A percentile compares a stretch with the other conserved stretches of the same genome.
Evolutionary conservation across 176 grass and related monocot genomes (phyloP).

Genomic region (Cenchrus americanus): DNA sequence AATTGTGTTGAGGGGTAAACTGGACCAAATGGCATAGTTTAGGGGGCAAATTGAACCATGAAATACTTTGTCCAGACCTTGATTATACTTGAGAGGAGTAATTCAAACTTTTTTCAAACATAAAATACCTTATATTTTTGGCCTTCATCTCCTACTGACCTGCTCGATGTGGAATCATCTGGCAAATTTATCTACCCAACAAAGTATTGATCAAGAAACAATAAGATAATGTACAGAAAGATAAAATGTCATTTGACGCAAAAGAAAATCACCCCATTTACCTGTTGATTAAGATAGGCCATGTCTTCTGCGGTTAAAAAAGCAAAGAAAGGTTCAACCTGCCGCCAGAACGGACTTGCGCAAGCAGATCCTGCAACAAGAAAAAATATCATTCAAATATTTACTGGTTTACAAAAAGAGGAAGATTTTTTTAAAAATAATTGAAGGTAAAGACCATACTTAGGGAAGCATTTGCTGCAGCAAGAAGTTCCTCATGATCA

Average conservation of each 20-base stretch:
- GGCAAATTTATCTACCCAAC: constrained; percentile 58
- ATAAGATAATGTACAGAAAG: constrained; percentile 25
- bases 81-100: too few species aligned
- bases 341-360: constrained; percentile 52
- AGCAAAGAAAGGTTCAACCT: constrained; percentile 66
- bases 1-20: too few species aligned
- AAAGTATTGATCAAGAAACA: constrained; percentile 47
- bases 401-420: not conserved
- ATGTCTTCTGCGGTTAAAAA: constrained; percentile 63
- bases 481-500: constrained; percentile 65
- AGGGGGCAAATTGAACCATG: too few species aligned
- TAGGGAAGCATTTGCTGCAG: constrained; percentile 65
- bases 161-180: constrained; percentile 42
- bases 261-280: constrained; percentile 40
- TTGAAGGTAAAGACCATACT: constrained; percentile 48
- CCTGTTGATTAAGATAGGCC: constrained; percentile 65
- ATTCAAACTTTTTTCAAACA: too few species aligned
- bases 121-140: constrained; percentile 56
- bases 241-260: constrained; percentile 24
- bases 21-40: too few species aligned
- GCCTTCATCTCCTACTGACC: constrained; percentile 57
- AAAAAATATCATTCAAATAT: constrained; percentile 38
- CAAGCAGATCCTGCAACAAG: constrained; percentile 54
- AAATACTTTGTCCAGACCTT: too few species aligned
- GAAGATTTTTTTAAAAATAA: not conserved